A percentile compares a stretch with the other conserved stretches of the same genome.
Evolutionary conservation across 257 asterid genomes (phyloP).

Genomic region (Cruciata laevipes): DNA sequence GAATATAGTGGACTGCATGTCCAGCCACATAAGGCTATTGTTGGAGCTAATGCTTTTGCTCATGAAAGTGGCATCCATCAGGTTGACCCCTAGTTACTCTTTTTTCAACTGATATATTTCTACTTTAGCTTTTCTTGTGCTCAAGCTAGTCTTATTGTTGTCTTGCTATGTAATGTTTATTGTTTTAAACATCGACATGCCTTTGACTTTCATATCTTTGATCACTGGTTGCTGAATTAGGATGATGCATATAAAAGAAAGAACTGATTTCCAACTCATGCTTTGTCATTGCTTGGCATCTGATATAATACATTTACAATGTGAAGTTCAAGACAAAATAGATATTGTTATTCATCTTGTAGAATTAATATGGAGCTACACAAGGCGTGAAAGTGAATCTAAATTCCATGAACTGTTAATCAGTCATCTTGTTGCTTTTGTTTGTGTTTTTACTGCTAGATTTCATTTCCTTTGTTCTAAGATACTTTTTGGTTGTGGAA

Average conservation of each 20-base stretch:
- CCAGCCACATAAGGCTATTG: constrained; percentile 98
- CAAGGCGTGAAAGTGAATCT: background rate
- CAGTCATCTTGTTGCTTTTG: background rate
- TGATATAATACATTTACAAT: background rate
- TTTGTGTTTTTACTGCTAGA: background rate
- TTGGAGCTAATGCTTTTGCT: constrained; percentile 98
- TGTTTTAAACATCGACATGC: background rate
- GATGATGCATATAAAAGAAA: background rate
- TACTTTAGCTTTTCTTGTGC: background rate
- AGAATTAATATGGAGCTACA: background rate
- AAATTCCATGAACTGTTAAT: background rate
- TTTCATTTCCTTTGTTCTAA: background rate
- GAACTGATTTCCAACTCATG: background rate
- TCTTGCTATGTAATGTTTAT: background rate
- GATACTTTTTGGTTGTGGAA: background rate
- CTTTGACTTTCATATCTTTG: background rate
- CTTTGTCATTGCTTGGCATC: background rate
- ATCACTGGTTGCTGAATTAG: no score
- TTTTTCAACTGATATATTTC: background rate
- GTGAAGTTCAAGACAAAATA: background rate
- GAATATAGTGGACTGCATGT: constrained; percentile 84
- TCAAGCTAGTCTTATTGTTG: background rate
- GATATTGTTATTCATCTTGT: background rate
- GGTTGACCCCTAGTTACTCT: constrained; percentile 31
- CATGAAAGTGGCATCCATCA: constrained; percentile 99